Conservation (phyloP, 805 yeast species). For the Starmerella stigmatis region DNA sequence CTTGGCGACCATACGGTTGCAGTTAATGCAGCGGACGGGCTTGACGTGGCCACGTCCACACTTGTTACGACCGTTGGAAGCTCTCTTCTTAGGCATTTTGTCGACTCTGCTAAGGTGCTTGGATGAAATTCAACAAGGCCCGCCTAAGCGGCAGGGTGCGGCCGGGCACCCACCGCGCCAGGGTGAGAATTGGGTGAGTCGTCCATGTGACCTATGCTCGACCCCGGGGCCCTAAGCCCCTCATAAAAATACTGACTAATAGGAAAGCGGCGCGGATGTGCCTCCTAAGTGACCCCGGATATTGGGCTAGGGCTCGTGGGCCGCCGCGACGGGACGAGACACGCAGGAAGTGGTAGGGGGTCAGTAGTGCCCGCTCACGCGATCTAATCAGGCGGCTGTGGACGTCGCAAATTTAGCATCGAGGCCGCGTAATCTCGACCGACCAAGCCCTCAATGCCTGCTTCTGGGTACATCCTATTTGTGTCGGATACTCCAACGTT, state of each 20-base stretch:
- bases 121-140: slow-evolving; percentile 12
- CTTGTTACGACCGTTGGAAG: slow-evolving; percentile 99
- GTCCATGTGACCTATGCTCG: not conserved
- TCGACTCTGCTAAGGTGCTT: slow-evolving; percentile 7
- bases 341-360: too few relatives aligned
- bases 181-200: slow-evolving; percentile 5
- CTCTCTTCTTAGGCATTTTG: slow-evolving; percentile 99
- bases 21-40: slow-evolving; percentile 99
- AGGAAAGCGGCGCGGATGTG: too few relatives aligned
- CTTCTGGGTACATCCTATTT: not conserved
- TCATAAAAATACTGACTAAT: too few relatives aligned
- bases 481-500: not conserved
- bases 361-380: too few relatives aligned
- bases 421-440: too few relatives aligned
- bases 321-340: too few relatives aligned
- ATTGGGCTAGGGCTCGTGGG: too few relatives aligned
- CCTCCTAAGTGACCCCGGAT: too few relatives aligned
- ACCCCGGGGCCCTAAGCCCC: slow-evolving; percentile 9
- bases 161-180: slow-evolving; percentile 3
- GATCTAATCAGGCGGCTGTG: not conserved
- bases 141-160: slow-evolving; percentile 6
- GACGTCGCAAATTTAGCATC: not conserved
- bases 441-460: not conserved
- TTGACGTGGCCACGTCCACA: slow-evolving; percentile 99
- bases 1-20: slow-evolving; percentile 99